phyloP scores from a whole-genome alignment of 192 early-diverging fungal species.

The Coemansia sp. region DNA sequence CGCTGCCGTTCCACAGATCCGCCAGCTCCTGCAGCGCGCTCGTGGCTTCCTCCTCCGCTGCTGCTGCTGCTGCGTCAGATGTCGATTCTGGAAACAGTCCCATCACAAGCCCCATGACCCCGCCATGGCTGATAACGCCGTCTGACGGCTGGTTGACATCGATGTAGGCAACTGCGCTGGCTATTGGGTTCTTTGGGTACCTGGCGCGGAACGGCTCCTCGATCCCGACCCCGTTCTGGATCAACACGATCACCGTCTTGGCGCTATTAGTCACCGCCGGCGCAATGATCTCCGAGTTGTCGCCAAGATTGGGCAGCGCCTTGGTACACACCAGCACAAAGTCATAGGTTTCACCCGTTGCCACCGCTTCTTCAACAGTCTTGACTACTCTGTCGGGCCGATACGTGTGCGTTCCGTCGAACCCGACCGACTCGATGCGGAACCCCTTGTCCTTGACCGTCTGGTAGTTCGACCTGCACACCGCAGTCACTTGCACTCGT shows the following conservation, averaged over 20 bases:
- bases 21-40: constrained; percentile 33
- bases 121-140: constrained; percentile 60
- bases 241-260: constrained; percentile 61
- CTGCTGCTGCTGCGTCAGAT: constrained; percentile 30
- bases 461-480: constrained; percentile 72
- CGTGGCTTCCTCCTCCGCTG: constrained; percentile 6
- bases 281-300: constrained; percentile 60
- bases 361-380: constrained; percentile 50
- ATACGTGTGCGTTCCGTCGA: constrained; percentile 56
- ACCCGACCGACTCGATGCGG: constrained; percentile 58
- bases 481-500: constrained; percentile 53
- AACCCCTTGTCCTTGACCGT: constrained; percentile 58
- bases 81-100: constrained; percentile 26
- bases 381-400: constrained; percentile 56
- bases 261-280: constrained; percentile 47
- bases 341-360: constrained; percentile 55
- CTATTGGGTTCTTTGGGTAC: constrained; percentile 64
- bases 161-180: constrained; percentile 65
- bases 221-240: constrained; percentile 74
- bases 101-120: constrained; percentile 39
- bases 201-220: constrained; percentile 60
- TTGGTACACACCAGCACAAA: constrained; percentile 68
- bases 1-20: constrained; percentile 45
- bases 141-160: constrained; percentile 59
- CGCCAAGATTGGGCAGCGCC: constrained; percentile 63